Percentiles rank a stretch among this genome's conserved stretches.
Evolutionary conservation across 108 stramenopile genomes (phyloP).

Genomic region (Fistulifera pelliculosa): DNA sequence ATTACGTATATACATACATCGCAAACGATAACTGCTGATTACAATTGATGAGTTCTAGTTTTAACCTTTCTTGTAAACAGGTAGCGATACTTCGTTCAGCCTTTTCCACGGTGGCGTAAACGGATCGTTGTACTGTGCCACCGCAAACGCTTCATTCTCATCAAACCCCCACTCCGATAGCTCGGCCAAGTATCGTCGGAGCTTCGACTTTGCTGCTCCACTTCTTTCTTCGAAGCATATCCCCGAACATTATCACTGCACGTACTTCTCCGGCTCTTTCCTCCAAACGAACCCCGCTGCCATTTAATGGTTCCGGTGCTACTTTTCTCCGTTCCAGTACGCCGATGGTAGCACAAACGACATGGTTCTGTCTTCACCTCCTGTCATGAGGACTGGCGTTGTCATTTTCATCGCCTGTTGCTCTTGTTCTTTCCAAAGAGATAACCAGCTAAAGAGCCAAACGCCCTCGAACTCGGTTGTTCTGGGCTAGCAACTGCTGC

Average conservation of each 20-base stretch:
- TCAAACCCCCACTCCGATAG: slow-evolving; percentile 20
- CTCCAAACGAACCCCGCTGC: slow-evolving; percentile 56
- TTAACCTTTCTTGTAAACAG: too few species aligned
- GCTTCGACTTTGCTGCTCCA: slow-evolving; percentile 33
- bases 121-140: slow-evolving; percentile 93
- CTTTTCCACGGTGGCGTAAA: slow-evolving; percentile 92
- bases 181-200: slow-evolving; percentile 29
- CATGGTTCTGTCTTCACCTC: slow-evolving; percentile 50
- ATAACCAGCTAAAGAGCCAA: slow-evolving; percentile 89
- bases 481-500: slow-evolving; percentile 54
- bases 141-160: slow-evolving; percentile 20
- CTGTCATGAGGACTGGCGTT: slow-evolving; percentile 75
- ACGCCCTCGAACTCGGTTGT: slow-evolving; percentile 54
- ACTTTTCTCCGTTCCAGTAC: slow-evolving; percentile 49
- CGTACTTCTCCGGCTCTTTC: slow-evolving; percentile 32
- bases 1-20: too few species aligned
- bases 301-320: slow-evolving; percentile 67
- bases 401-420: slow-evolving; percentile 89
- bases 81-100: slow-evolving; percentile 81
- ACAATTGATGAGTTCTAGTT: too few species aligned
- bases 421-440: slow-evolving; percentile 88
- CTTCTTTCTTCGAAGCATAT: slow-evolving; percentile 70
- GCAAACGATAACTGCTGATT: too few species aligned
- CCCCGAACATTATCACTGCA: slow-evolving; percentile 87
- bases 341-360: slow-evolving; percentile 82